Base-by-base conservation (phyloP, 139 green algal species). In the Chlamydomonas applanata region DNA sequence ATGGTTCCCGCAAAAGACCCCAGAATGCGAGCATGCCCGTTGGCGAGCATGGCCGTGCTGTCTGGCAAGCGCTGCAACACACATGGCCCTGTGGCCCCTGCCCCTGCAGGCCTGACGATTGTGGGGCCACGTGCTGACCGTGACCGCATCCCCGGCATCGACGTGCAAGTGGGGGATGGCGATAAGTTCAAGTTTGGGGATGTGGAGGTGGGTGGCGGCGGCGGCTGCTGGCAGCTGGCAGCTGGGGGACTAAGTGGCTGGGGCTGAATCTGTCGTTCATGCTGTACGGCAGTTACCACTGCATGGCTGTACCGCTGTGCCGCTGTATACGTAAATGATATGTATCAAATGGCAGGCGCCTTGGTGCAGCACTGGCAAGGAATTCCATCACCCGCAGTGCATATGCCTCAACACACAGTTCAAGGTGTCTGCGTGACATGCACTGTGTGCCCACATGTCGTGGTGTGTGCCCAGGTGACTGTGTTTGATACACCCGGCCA, bases 401-500 rank as follows among this genome's bases (percentile, higher is more conserved):
- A n/a, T n/a, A n/a, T n/a, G n/a, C n/a, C n/a, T n/a, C n/a, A n/a
- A n/a, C n/a, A n/a, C n/a, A n/a, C n/a, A n/a, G n/a, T n/a, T n/a
- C n/a, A n/a, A n/a, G n/a, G n/a, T n/a, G n/a, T n/a, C n/a, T n/a
- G n/a, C n/a, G n/a, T n/a, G n/a, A n/a, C n/a, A n/a, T n/a, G n/a
- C n/a, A n/a, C n/a, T n/a, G n/a, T n/a, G n/a, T n/a, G n/a, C n/a
- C n/a, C n/a, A n/a, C n/a, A n/a, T 49, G 40, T 19, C 11, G 40
- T 49, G 40, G 11, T 49, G 40, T 49, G 40, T 11, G 11, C 40
- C 11, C 40, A 89, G 59, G 82, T 93, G 80, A 72, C 68, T 0
- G 77, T 94, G 22, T 92, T 93, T 71, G 91, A 97, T 77, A 97
- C 92, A 1, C 91, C 93, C 30, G 94, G 93, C 3, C 94, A 98